Evolutionary conservation across 1,284 basidiomycete genomes (phyloP).

Genomic region (Flammula alnicola): DNA sequence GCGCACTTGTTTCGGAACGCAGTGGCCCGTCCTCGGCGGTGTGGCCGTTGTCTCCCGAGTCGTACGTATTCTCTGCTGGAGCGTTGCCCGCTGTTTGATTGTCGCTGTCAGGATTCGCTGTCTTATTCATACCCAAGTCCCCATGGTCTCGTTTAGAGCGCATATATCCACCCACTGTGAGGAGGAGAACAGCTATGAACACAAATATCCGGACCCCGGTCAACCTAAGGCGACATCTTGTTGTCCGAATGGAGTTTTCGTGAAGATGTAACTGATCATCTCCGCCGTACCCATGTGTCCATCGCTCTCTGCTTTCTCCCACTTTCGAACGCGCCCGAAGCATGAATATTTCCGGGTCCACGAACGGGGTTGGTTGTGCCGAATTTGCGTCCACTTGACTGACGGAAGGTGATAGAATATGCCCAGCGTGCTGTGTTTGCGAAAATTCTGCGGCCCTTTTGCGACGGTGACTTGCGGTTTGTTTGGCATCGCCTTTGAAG

Average conservation of each 20-base stretch:
- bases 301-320: slow-evolving; percentile 3
- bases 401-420: not conserved
- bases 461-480: not conserved
- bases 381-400: not conserved
- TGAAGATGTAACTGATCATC: not conserved
- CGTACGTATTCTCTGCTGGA: not conserved
- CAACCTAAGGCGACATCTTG: slow-evolving; percentile 2
- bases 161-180: slow-evolving; percentile 12
- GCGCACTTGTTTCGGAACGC: no score
- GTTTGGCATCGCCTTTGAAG: not conserved
- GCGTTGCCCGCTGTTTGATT: not conserved
- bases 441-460: not conserved
- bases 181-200: not conserved
- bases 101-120: not conserved
- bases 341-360: slow-evolving; percentile 4
- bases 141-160: not conserved
- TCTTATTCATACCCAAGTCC: not conserved
- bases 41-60: not conserved
- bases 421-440: not conserved
- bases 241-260: not conserved
- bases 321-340: slow-evolving; percentile 18
- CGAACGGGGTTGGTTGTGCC: not conserved
- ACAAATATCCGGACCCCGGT: not conserved
- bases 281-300: slow-evolving; percentile 1
- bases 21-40: not conserved